Evolutionary conservation across 371 early-diverging fungal species (phyloP), one percentile per base, ranked within the genome.

Genomic region (Phascolomyces articulosus): DNA sequence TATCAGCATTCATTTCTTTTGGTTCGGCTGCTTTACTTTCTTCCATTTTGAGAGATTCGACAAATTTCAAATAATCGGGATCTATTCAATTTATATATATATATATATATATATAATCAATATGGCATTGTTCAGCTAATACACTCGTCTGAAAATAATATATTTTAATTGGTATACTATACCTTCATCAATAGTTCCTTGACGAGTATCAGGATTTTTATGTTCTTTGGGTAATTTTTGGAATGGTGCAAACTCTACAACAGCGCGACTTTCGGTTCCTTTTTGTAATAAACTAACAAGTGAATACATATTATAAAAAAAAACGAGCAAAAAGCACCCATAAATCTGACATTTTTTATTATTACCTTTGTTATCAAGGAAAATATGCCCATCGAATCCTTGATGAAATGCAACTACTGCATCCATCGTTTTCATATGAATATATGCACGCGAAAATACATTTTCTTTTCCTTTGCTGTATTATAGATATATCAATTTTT

Each of bases 191-290:
- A 95, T 89, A 0, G 94, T 92, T 31, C 90, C 92, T 69, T 89
- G 85, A 47, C 90, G 78, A n/a, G 86, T 60, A 69, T 95, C 92
- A 0, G 71, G 64, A 55, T 87, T 85, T 65, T 85, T 86, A 63
- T 77, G 83, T 28, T 85, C 87, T 63, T 85, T 90, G 18, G 93
- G 92, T 23, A 85, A 66, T 66, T 87, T 85, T 72, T 93, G 94
- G 66, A 85, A 95, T 16, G 91, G 90, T 4, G 94, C 92, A 72
- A 93, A 88, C 63, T 95, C 95, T 0, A 95, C 93, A 9, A 85
- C 81, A 1, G 92, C 93, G 40, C 89, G 71, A 55, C 80, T 81
- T 67, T 93, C 92, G 60, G 74, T 86, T 29, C 93, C 91, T 86
- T 28, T 20, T 31, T 29, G 6, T 29, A 15, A 51, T 10, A 26